phyloP scores from a whole-genome alignment of 106 monocot genomes.

The Hemerocallis citrina region DNA sequence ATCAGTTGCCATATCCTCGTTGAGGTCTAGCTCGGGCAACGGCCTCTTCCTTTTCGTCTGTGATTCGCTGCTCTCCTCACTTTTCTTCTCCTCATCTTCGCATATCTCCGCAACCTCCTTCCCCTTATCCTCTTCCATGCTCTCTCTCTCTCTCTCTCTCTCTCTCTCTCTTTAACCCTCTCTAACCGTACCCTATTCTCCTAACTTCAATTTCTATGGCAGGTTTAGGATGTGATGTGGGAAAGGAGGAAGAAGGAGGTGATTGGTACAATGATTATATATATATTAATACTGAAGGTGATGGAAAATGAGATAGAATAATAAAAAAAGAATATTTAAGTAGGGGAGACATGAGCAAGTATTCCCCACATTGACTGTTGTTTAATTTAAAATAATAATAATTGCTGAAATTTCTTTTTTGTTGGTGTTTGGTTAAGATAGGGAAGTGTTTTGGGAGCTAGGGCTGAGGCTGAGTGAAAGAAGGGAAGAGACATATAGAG shows the following conservation, averaged over 20 bases:
- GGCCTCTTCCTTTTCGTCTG: neutral
- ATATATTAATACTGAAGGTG: neutral
- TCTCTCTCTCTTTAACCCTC: slow-evolving; percentile 2
- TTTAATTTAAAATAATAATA: no score
- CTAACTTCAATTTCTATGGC: slow-evolving; percentile 1
- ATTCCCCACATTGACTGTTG: slow-evolving; percentile 14
- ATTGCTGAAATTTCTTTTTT: no score
- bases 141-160: slow-evolving; percentile 3
- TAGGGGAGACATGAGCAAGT: neutral
- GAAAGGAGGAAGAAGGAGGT: slow-evolving; percentile 2
- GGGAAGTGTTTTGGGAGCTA: no score
- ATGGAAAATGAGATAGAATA: neutral
- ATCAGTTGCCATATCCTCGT: slow-evolving; percentile 26
- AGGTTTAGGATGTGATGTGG: slow-evolving; percentile 5
- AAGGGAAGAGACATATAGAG: no score
- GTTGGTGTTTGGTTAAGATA: no score
- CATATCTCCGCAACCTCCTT: slow-evolving; percentile 43
- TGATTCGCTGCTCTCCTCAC: slow-evolving; percentile 10
- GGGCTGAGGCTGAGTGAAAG: no score
- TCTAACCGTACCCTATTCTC: no score
- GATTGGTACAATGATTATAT: slow-evolving; percentile 6
- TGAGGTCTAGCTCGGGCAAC: slow-evolving; percentile 42
- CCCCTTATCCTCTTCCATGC: slow-evolving; percentile 39
- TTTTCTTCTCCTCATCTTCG: slow-evolving; percentile 14
- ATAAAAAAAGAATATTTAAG: neutral